Base-by-base conservation (phyloP, 1,284 basidiomycete species). In the Leucocoprinus gongylophorus region DNA sequence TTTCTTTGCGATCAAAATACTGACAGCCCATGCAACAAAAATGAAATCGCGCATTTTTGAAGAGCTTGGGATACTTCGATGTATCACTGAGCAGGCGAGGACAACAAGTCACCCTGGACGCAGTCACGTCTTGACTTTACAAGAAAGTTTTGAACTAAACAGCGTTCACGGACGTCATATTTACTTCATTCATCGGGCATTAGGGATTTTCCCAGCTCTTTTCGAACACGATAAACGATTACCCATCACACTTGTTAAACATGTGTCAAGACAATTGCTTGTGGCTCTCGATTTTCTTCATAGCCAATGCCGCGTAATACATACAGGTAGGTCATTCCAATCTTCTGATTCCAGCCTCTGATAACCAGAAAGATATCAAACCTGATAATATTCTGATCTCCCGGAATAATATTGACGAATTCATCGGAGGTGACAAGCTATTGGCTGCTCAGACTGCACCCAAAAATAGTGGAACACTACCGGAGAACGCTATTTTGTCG, bases 261-360 rank as follows among this genome's bases (percentile, higher is more conserved):
- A 72, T 53, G 66, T 77, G 40, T 63, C 69, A 13, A 71, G 70
- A 54, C 74, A 78, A 57, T 67, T 75, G 29, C 62, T 76, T 28
- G 62, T 70, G 20, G 75, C 71, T 2, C 62, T 78, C 48, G 69
- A 73, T 56, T 78, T 76, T 59, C 69, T 78, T 53, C 76, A 78
- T 51, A 46, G 53, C 8, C 69, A 73, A 56, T 77, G 75, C 58
- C 65, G 67, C 30, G 66, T 74, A 50, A 67, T 73, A 35, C 65
- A 67, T 49, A 62, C 64, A 15, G 65, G 64, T 62, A 43, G 20
- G 48, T 7, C 43, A 28, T 21, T 51, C 12, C 20, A 17, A 9
- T 23, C 10, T 29, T 7, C 15, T 23, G 26, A 30, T 26, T n/a
- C 13, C 26, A 9, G 21, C 13, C 40, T 48, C 29, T 28, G 9